A percentile compares a stretch with the other conserved stretches of the same genome.
These are phyloP conservation scores for Pisolithus orientalis DNA, from an alignment of 768 basidiomycete species.

Conservation along the genomic window DNA sequence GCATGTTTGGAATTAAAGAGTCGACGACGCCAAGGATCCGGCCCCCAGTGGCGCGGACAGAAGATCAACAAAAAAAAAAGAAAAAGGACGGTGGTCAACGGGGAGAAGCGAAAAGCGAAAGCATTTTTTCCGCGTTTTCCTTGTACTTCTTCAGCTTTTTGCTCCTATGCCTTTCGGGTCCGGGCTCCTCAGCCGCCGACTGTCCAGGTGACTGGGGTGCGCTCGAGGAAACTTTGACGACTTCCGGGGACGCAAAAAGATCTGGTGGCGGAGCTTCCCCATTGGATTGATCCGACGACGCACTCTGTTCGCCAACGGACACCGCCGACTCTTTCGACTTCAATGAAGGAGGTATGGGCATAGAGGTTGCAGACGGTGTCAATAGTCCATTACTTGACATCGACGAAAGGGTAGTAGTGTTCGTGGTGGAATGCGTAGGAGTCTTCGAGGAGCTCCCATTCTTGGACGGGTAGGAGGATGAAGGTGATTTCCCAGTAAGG, in stretches of 20 bases:
- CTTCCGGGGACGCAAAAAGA: slow-evolving; percentile 25
- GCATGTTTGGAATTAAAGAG: slow-evolving; percentile 7
- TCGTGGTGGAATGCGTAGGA: slow-evolving; percentile 36
- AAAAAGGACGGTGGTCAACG: slow-evolving; percentile 33
- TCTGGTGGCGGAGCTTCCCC: slow-evolving; percentile 34
- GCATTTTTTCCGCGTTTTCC: slow-evolving; percentile 79
- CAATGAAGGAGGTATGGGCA: slow-evolving; percentile 55
- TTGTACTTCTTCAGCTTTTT: slow-evolving; percentile 85
- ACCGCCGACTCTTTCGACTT: slow-evolving; percentile 76
- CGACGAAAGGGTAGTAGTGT: slow-evolving; percentile 30
- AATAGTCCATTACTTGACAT: slow-evolving; percentile 45
- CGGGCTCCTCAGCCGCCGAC: slow-evolving; percentile 27
- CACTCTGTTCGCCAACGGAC: slow-evolving; percentile 66
- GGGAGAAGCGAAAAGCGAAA: slow-evolving; percentile 75
- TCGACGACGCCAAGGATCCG: slow-evolving; percentile 18
- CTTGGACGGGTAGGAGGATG: slow-evolving; percentile 30
- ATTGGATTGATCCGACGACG: slow-evolving; percentile 68
- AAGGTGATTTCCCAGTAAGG: slow-evolving; percentile 64
- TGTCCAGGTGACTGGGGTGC: too few species aligned
- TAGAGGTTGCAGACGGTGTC: slow-evolving; percentile 50
- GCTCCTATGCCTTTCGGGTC: slow-evolving; percentile 52
- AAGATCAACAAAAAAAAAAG: not conserved
- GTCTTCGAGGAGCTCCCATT: slow-evolving; percentile 28
- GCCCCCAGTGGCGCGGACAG: slow-evolving; percentile 7
- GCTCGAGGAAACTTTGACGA: slow-evolving; percentile 10